Conservation (phyloP, 306 rosid species). For the Hylodesmum podocarpum region DNA sequence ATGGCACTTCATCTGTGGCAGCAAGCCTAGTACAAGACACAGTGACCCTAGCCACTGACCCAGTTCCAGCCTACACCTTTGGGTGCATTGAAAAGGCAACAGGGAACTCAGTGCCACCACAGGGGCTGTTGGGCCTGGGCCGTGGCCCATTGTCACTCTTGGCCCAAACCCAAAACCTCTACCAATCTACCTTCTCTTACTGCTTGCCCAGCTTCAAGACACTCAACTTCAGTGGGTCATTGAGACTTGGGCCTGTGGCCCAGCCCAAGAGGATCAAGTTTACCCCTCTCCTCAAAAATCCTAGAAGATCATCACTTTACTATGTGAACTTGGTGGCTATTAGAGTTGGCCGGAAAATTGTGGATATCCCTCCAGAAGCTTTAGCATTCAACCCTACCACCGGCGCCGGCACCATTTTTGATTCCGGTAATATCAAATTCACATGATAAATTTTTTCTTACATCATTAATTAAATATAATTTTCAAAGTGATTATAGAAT, state of each 20-base stretch:
- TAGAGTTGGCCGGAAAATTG: slow-evolving; percentile 72
- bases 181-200: slow-evolving; percentile 87
- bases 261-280: slow-evolving; percentile 82
- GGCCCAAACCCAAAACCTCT: slow-evolving; percentile 70
- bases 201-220: slow-evolving; percentile 90
- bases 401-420: slow-evolving; percentile 85
- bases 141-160: slow-evolving; percentile 86
- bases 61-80: slow-evolving; percentile 62
- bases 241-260: slow-evolving; percentile 81
- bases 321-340: slow-evolving; percentile 68
- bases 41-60: slow-evolving; percentile 69
- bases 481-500: no score
- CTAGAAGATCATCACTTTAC: slow-evolving; percentile 84
- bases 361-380: slow-evolving; percentile 74
- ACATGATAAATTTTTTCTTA: no score
- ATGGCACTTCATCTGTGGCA: slow-evolving; percentile 70
- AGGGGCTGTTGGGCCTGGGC: slow-evolving; percentile 89
- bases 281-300: slow-evolving; percentile 82
- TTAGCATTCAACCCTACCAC: slow-evolving; percentile 78
- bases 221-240: slow-evolving; percentile 66
- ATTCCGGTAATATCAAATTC: slow-evolving; percentile 61
- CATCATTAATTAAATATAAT: no score
- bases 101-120: slow-evolving; percentile 68
- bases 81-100: slow-evolving; percentile 76
- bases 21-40: slow-evolving; percentile 74